Evolutionary conservation across 345 rosid species (phyloP), one percentile per base, ranked within the genome.

Genomic region (Microcos paniculata): DNA sequence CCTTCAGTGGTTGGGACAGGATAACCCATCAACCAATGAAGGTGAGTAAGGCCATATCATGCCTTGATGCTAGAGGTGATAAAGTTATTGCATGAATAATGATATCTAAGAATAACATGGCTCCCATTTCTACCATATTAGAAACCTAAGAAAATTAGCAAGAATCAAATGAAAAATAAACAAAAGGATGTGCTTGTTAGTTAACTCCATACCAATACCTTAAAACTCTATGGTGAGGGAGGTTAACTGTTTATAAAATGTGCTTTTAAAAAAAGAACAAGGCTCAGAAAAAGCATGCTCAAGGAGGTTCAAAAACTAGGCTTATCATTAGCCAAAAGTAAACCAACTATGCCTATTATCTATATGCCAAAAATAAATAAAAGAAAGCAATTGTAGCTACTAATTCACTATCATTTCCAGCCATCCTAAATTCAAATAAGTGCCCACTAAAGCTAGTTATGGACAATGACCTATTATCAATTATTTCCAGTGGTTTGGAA

Each of bases 41-140:
- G 90, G 85, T 42, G 95, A 85, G 76, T 83, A 85, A 70, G 87
- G 82, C 92, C 95, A 89, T 78, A 85, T 85, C 83, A 84, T 72
- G 71, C 86, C 78, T n/a, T 86, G 80, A 66, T 87, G 80, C 63
- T 65, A 85, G 48, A 77, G 80, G 33, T 52, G 79, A 77, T 85
- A 83, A 19, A 70, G 81, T 82, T 85, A 43, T 77, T 79, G 91
- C 89, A 86, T 19, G 81, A 15, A 77, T 76, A 83, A 67, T 73
- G 84, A 80, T 79, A 82, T 75, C 86, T 83, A 70, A 83, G 78
- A 70, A 70, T 77, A 64, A 83, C 68, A 58, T 74, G 71, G 82
- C 79, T 85, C 63, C 86, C 84, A 55, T 81, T 82, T 63, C 79
- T 70, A 67, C 79, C 69, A 63, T 86, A 81, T 67, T 86, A 86